phyloP scores from a whole-genome alignment of 179 eudicot species.

The Kewa caespitosa region DNA sequence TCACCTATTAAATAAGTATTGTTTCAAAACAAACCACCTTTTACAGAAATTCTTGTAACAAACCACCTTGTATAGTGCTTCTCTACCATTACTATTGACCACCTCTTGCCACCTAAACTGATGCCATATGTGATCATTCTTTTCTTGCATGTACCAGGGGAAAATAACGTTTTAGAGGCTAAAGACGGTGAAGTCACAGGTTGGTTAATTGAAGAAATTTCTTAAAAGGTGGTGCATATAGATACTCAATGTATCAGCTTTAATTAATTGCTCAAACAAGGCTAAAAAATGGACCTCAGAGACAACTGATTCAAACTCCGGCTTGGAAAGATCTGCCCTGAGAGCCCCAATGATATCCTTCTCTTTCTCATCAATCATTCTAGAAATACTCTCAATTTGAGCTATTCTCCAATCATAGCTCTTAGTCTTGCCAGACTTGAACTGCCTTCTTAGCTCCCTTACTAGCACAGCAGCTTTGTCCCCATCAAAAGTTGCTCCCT shows the following conservation, averaged over 20 bases:
- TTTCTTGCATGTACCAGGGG: no score
- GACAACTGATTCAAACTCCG: slow-evolving; percentile 37
- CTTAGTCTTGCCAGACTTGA: slow-evolving; percentile 41
- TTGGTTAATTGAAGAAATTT: no score
- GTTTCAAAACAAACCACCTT: no score
- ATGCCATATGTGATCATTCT: no score
- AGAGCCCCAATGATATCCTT: slow-evolving; percentile 42
- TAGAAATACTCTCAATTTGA: slow-evolving; percentile 38
- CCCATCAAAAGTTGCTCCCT: slow-evolving; percentile 29
- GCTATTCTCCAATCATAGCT: slow-evolving; percentile 46
- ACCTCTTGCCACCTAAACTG: no score
- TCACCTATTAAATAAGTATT: background rate
- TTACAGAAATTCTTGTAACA: no score
- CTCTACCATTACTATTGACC: no score
- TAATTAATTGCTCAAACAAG: background rate
- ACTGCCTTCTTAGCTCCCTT: slow-evolving; percentile 36
- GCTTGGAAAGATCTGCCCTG: slow-evolving; percentile 43
- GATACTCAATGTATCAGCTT: no score
- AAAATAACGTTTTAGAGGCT: no score
- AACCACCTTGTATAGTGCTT: no score
- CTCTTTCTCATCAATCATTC: slow-evolving; percentile 40
- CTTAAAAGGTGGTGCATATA: no score
- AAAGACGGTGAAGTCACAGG: background rate
- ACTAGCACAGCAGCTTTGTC: slow-evolving; percentile 32
- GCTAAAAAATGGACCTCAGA: slow-evolving; percentile 34